Evolutionary conservation across 73 alveolate genomes (phyloP).

Genomic region (Urostyla sp.): DNA sequence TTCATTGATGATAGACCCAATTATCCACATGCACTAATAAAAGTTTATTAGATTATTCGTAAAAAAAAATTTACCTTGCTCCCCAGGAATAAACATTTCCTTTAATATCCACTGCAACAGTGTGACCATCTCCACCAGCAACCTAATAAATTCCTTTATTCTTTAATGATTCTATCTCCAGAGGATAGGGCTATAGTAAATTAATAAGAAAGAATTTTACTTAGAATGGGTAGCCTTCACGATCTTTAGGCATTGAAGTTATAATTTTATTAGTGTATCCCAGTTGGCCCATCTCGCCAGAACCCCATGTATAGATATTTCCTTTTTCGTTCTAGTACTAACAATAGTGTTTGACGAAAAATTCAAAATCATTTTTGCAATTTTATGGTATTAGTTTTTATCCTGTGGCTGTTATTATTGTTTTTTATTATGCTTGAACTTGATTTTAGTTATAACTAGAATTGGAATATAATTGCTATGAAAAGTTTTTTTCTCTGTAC

Average conservation of each 20-base stretch:
- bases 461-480: no score
- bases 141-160: constrained; percentile 71
- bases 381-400: constrained; percentile 16
- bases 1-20: constrained; percentile 62
- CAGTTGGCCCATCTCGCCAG: constrained; percentile 97
- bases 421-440: no score
- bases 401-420: not conserved
- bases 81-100: constrained; percentile 96
- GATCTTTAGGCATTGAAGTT: constrained; percentile 77
- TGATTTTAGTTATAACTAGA: no score
- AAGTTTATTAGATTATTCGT: constrained; percentile 78
- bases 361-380: constrained; percentile 56
- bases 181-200: constrained; percentile 70
- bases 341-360: constrained; percentile 39
- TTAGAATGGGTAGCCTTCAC: constrained; percentile 88
- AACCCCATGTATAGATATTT: constrained; percentile 97
- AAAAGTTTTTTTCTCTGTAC: no score
- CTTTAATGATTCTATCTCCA: constrained; percentile 64
- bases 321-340: constrained; percentile 74
- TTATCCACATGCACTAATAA: constrained; percentile 61
- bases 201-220: not conserved
- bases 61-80: constrained; percentile 64
- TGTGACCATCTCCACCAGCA: constrained; percentile 97
- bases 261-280: constrained; percentile 81
- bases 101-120: constrained; percentile 90